phyloP scores from a whole-genome alignment of 805 yeast genomes.

The Sugiyamaella mastotermitis region DNA sequence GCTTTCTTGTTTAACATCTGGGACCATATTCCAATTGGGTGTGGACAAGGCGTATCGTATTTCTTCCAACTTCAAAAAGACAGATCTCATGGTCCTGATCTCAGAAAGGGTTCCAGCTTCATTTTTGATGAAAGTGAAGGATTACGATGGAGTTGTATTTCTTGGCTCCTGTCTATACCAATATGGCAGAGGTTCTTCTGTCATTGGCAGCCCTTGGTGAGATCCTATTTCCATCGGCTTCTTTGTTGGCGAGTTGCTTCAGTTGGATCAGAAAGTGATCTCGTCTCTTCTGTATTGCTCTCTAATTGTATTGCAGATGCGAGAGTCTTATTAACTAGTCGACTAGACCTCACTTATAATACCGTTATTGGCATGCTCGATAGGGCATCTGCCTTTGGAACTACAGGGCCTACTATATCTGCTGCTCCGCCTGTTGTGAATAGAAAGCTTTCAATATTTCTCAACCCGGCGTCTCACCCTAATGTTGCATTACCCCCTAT shows the following conservation, averaged over 20 bases:
- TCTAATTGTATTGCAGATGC: conserved; percentile 26
- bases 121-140: conserved; percentile 28
- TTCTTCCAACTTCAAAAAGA: neutral
- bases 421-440: conserved; percentile 29
- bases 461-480: conserved; percentile 18
- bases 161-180: conserved; percentile 45
- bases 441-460: conserved; percentile 22
- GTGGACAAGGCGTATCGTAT: conserved; percentile 5
- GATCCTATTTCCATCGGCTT: conserved; percentile 62
- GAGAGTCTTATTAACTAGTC: conserved; percentile 18
- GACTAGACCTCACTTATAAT: conserved; percentile 18
- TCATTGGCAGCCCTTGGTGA: conserved; percentile 75
- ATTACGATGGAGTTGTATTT: conserved; percentile 42
- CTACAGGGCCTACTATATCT: conserved; percentile 14
- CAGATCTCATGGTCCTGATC: conserved; percentile 7
- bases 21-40: conserved; percentile 44
- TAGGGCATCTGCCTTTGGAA: conserved; percentile 9
- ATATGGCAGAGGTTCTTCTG: conserved; percentile 56
- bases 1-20: conserved; percentile 68
- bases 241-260: conserved; percentile 57
- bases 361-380: conserved; percentile 10
- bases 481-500: too few relatives aligned
- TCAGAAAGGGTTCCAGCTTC: too few relatives aligned
- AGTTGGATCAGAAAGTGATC: conserved; percentile 24
- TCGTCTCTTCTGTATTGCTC: conserved; percentile 21